These are phyloP conservation scores for Coemansia sp. DNA, from an alignment of 371 early-diverging fungal genomes.

Conservation along the genomic window DNA sequence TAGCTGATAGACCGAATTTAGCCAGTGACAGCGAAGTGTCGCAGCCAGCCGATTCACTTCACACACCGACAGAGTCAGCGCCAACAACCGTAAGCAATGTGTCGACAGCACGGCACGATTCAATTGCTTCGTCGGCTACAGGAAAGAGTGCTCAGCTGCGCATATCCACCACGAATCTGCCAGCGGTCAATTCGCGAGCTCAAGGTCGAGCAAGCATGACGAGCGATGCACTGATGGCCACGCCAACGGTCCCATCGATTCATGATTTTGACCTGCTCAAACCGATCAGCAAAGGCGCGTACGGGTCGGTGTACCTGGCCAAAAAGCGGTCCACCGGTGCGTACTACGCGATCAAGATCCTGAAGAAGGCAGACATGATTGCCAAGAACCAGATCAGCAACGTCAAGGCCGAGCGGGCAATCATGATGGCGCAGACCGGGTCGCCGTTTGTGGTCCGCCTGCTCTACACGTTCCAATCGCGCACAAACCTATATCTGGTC, in stretches of 20 bases:
- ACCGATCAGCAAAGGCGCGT: constrained; percentile 85
- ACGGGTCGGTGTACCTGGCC: constrained; percentile 83
- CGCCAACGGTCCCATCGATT: constrained; percentile 66
- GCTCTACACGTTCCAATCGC: constrained; percentile 90
- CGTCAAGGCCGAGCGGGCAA: constrained; percentile 90
- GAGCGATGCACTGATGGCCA: constrained; percentile 24
- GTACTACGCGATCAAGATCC: constrained; percentile 89
- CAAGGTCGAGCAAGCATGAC: constrained; percentile 8
- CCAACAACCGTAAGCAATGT: neutral
- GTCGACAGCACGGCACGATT: neutral
- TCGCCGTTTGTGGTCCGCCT: constrained; percentile 94
- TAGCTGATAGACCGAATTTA: neutral
- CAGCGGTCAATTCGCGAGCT: neutral
- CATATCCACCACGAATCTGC: constrained; percentile 13
- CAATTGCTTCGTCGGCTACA: neutral
- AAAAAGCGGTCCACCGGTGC: constrained; percentile 80
- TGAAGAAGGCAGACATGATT: constrained; percentile 89
- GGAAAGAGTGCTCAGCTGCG: constrained; percentile 9
- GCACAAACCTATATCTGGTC: constrained; percentile 88
- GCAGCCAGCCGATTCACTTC: too few species aligned
- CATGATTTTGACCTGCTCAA: constrained; percentile 83
- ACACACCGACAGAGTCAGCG: neutral
- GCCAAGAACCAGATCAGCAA: constrained; percentile 84
- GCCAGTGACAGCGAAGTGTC: neutral
- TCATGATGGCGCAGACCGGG: constrained; percentile 81